Percentiles rank a stretch among this genome's conserved stretches.
These are phyloP conservation scores for Cyclotella atomus DNA, from an alignment of 108 stramenopile species.

Conservation along the genomic window DNA sequence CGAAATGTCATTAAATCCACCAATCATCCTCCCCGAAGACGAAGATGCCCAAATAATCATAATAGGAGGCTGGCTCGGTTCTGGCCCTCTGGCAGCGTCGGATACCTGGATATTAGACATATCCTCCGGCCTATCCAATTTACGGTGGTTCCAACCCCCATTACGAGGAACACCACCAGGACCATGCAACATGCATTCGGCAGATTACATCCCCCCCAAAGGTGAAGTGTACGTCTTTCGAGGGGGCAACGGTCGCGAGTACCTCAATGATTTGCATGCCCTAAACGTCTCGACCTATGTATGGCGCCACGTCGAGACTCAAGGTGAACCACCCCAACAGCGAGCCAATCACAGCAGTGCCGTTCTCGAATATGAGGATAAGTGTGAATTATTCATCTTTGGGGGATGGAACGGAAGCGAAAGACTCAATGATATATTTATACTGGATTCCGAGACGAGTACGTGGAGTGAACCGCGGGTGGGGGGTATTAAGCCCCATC, in stretches of 20 bases:
- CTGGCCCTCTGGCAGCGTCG: conserved; percentile 83
- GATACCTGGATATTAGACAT: conserved; percentile 90
- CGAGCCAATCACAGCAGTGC: conserved; percentile 93
- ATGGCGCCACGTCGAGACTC: conserved; percentile 82
- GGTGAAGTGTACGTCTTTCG: conserved; percentile 90
- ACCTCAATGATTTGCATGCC: conserved; percentile 57
- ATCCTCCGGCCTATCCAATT: conserved; percentile 41
- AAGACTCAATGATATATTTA: conserved; percentile 90
- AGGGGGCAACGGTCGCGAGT: conserved; percentile 84
- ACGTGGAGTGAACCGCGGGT: conserved; percentile 82
- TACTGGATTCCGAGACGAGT: conserved; percentile 79
- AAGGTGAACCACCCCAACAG: conserved; percentile 76
- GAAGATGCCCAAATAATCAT: conserved; percentile 81
- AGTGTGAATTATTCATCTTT: conserved; percentile 87
- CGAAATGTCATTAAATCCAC: conserved; percentile 14
- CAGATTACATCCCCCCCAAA: conserved; percentile 75
- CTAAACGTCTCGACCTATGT: conserved; percentile 72
- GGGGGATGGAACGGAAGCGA: conserved; percentile 94
- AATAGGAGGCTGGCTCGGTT: conserved; percentile 94
- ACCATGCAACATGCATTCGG: conserved; percentile 97
- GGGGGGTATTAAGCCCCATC: conserved; percentile 82
- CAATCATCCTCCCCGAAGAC: conserved; percentile 46
- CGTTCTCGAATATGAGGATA: conserved; percentile 69
- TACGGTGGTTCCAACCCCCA: conserved; percentile 74
- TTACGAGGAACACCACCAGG: conserved; percentile 73